phyloP scores from a whole-genome alignment of 441 rosid species.

The Pelargonium australe region DNA sequence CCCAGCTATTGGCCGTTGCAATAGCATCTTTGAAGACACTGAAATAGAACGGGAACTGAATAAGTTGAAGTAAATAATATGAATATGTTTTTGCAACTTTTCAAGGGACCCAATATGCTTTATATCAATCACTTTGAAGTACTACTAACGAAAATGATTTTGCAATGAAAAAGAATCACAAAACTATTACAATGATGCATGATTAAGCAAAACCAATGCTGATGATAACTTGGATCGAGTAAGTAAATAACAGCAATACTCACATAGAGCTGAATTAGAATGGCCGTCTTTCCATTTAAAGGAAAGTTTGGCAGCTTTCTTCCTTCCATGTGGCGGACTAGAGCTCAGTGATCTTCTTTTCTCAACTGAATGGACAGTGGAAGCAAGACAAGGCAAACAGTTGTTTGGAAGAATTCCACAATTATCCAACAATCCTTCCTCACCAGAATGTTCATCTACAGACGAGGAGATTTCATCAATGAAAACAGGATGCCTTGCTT shows the following conservation, averaged over 20 bases:
- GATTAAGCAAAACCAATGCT: too few species aligned
- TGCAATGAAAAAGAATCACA: too few species aligned
- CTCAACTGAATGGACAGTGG: slow-evolving; percentile 54
- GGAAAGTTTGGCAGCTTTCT: slow-evolving; percentile 45
- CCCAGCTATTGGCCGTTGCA: slow-evolving; percentile 75
- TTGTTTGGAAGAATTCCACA: slow-evolving; percentile 70
- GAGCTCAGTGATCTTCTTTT: slow-evolving; percentile 67
- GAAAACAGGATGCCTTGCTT: slow-evolving; percentile 44
- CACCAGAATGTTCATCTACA: slow-evolving; percentile 38
- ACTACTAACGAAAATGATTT: too few species aligned
- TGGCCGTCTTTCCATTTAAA: slow-evolving; percentile 71
- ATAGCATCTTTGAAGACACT: slow-evolving; percentile 67
- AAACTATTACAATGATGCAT: too few species aligned
- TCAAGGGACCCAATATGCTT: too few species aligned
- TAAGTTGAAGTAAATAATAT: too few species aligned
- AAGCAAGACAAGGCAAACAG: slow-evolving; percentile 76
- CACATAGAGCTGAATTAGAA: slow-evolving; percentile 46
- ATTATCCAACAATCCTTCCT: slow-evolving; percentile 54
- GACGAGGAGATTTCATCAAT: slow-evolving; percentile 55
- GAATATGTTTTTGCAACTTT: too few species aligned
- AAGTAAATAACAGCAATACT: slow-evolving; percentile 24
- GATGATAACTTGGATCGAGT: neutral
- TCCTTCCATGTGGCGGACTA: slow-evolving; percentile 65
- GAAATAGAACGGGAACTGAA: slow-evolving; percentile 24
- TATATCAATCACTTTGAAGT: too few species aligned